Percentiles rank a stretch among this genome's conserved stretches.
Conservation (phyloP, 768 basidiomycete species). For the Tremella fuciformis region DNA sequence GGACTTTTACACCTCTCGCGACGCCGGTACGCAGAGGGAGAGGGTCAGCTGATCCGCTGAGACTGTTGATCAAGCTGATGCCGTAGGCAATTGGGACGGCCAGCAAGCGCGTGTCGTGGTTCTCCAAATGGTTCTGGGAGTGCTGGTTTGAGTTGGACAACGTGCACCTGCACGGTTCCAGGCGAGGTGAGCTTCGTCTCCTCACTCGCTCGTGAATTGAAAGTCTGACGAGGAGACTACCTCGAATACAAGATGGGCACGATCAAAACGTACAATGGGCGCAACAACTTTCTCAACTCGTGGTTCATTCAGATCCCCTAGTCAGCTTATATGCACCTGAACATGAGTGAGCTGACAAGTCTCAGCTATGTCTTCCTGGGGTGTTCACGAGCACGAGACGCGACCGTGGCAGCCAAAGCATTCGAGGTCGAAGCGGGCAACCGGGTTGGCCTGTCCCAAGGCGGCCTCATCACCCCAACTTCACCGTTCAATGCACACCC, state of each 20-base stretch:
- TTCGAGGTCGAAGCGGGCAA: conserved; percentile 62
- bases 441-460: conserved; percentile 38
- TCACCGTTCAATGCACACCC: conserved; percentile 36
- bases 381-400: conserved; percentile 63
- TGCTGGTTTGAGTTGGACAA: conserved; percentile 59
- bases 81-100: conserved; percentile 63
- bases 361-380: conserved; percentile 68
- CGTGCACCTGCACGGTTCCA: conserved; percentile 56
- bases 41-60: not conserved
- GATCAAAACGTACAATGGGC: conserved; percentile 68
- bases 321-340: conserved; percentile 6
- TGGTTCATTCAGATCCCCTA: conserved; percentile 63
- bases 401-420: conserved; percentile 59
- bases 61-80: conserved; percentile 7
- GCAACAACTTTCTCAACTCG: conserved; percentile 68
- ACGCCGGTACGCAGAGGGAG: conserved; percentile 40
- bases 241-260: conserved; percentile 77
- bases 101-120: conserved; percentile 64
- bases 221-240: conserved; percentile 56
- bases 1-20: conserved; percentile 61
- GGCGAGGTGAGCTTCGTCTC: conserved; percentile 53
- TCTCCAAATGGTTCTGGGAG: conserved; percentile 74
- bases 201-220: not conserved
- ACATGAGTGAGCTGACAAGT: not conserved
- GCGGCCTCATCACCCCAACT: conserved; percentile 47